Percentiles rank a stretch among this genome's conserved stretches.
Conservation (phyloP, 768 basidiomycete genomes). For the Chlorophyllum brunneum region DNA sequence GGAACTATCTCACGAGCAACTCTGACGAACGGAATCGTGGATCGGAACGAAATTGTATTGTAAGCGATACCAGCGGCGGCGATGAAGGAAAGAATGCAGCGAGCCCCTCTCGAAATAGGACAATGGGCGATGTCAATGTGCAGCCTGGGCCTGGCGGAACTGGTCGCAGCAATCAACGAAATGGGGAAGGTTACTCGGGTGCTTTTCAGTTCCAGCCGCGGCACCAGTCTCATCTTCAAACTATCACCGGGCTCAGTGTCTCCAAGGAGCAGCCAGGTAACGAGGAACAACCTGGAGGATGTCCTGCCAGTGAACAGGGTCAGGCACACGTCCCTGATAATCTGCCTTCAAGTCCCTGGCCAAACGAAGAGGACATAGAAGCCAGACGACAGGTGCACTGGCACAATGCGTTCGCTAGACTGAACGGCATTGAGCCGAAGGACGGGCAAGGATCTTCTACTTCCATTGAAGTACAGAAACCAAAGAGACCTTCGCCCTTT, state of each 20-base stretch:
- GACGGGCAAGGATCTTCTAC: neutral
- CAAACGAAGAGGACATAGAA: neutral
- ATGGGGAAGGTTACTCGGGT: neutral
- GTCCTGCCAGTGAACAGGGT: neutral
- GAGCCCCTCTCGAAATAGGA: neutral
- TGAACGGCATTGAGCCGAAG: neutral
- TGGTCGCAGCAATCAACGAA: neutral
- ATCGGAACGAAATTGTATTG: neutral
- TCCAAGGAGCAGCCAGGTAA: neutral
- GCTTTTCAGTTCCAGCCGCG: neutral
- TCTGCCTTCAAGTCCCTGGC: neutral
- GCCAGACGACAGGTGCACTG: slow-evolving; percentile 2
- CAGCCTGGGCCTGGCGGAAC: neutral
- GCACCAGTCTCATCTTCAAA: neutral
- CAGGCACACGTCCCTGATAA: neutral
- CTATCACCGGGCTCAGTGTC: neutral
- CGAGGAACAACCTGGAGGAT: neutral
- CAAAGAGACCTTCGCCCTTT: neutral
- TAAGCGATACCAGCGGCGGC: neutral
- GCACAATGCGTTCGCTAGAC: slow-evolving; percentile 3
- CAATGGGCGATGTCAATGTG: neutral
- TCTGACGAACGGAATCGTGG: neutral
- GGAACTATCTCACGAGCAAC: neutral
- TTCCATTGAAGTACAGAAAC: neutral
- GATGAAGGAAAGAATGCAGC: neutral